Evolutionary conservation across 2,329 filamentous ascomycete species (phyloP).

Genomic region (Aspergillus tubingensis): DNA sequence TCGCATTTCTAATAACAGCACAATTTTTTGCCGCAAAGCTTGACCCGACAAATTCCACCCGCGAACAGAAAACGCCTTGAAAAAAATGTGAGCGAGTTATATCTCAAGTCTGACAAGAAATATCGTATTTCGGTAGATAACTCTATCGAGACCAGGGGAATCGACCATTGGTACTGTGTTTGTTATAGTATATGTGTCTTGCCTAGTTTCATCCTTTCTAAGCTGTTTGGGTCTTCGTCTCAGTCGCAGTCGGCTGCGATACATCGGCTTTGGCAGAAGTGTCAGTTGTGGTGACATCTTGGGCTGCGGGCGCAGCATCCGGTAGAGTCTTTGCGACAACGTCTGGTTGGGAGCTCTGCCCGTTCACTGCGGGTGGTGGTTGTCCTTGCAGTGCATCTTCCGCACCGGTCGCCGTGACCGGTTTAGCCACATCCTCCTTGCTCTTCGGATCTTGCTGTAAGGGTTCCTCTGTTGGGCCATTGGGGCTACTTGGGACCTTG

Average conservation of each 20-base stretch:
- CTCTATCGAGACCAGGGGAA: neutral
- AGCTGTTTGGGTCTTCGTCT: neutral
- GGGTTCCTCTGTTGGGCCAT: conserved; percentile 22
- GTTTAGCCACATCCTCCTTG: conserved; percentile 12
- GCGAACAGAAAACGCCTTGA: conserved; percentile 2
- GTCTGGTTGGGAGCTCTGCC: neutral
- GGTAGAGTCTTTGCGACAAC: conserved; percentile 2
- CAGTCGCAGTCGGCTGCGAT: neutral
- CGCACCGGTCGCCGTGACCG: conserved; percentile 1
- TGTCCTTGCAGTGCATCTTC: conserved; percentile 6
- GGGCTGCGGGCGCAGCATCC: neutral
- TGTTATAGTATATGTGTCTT: neutral
- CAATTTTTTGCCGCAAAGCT: neutral
- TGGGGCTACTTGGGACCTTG: conserved; percentile 22
- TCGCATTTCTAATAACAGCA: neutral
- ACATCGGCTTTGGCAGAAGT: neutral
- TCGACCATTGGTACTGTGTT: neutral
- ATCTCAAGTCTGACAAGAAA: neutral
- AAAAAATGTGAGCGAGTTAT: neutral
- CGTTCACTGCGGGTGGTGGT: conserved; percentile 9
- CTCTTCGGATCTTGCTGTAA: conserved; percentile 8
- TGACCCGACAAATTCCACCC: neutral
- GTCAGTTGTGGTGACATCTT: neutral
- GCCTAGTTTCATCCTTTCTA: neutral
- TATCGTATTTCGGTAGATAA: neutral